Evolutionary conservation across 805 yeast genomes (phyloP), one percentile per base, ranked within the genome.

Genomic region (Barnettozyma salicaria): DNA sequence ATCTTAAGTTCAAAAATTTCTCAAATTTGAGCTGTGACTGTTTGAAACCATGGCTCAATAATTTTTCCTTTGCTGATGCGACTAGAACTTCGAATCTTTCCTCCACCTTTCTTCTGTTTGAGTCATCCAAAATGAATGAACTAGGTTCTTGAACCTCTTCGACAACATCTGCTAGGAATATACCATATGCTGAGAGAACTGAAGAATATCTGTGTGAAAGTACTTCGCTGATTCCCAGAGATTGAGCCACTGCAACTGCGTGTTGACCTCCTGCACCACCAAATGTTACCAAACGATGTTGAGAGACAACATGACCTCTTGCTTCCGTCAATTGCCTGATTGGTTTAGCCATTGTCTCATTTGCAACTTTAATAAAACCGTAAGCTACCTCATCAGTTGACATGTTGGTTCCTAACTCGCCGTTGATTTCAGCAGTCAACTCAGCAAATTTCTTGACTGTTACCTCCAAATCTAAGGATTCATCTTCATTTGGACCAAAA

Each of bases 201-300:
- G 95, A 84, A 3, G 95, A 84, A 56, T 83, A 83, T 55, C 80
- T 73, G 60, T 87, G 95, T 19, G 83, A 78, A 23, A 85, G 59
- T 7, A 87, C 82, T 20, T 76, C 73, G 10, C 65, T 56, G 32
- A 87, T 81, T 7, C 88, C 88, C 42, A 87, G 65, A 19, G 72
- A 68, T 40, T 74, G 68, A 1, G 95, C 95, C 24, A 87, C 78
- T 8, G 83, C 78, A 33, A 74, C 78, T 3, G 92, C 89, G 58
- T 84, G 89, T 60, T 87, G 96, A 7, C 96, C 96, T 37, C 96
- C 96, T 19, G 95, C 95, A 33, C 96, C 96, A 32, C 96, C 96
- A 61, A 87, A 87, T 3, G 90, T 72, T 2, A 88, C 94, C 41
- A 87, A 61, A 40, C 80, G 63, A 56, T 87, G 95, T 9, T 71